These are phyloP conservation scores for Samsoniella hepiali DNA, from an alignment of 2,329 filamentous ascomycete species.

Conservation along the genomic window DNA sequence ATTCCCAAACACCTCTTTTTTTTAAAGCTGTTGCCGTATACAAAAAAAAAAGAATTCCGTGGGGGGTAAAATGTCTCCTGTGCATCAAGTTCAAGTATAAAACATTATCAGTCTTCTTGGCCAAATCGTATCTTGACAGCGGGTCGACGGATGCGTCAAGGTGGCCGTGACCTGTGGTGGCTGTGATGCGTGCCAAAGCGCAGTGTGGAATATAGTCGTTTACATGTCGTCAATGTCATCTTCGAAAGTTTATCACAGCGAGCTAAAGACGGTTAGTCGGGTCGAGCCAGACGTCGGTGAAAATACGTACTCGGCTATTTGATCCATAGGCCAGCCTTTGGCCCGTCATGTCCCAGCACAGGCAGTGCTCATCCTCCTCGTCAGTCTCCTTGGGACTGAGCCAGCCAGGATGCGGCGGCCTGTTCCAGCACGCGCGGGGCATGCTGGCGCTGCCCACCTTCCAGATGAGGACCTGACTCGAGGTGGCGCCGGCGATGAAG, in stretches of 20 bases:
- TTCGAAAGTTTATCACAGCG: constrained; percentile 50
- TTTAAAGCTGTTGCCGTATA: neutral
- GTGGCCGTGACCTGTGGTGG: neutral
- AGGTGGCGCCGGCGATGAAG: constrained; percentile 60
- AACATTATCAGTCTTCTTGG: neutral
- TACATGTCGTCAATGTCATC: constrained; percentile 26
- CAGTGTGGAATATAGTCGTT: neutral
- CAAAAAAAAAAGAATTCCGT: constrained; percentile 6
- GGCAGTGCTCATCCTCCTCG: constrained; percentile 59
- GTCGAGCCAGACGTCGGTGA: neutral
- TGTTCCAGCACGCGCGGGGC: constrained; percentile 59
- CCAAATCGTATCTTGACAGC: constrained; percentile 2
- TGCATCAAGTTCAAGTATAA: constrained; percentile 2
- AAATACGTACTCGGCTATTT: constrained; percentile 55
- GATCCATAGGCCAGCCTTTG: constrained; percentile 62
- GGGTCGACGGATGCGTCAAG: neutral
- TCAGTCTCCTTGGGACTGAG: constrained; percentile 55
- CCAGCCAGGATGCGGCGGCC: constrained; percentile 55
- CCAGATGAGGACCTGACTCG: constrained; percentile 59
- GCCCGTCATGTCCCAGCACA: constrained; percentile 61
- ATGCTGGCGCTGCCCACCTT: constrained; percentile 58
- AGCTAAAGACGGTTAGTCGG: constrained; percentile 33
- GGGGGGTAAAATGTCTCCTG: neutral
- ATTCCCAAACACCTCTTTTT: neutral
- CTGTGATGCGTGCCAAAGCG: neutral